Conservation (phyloP, 345 rosid genomes). For the Garcia nutans region DNA sequence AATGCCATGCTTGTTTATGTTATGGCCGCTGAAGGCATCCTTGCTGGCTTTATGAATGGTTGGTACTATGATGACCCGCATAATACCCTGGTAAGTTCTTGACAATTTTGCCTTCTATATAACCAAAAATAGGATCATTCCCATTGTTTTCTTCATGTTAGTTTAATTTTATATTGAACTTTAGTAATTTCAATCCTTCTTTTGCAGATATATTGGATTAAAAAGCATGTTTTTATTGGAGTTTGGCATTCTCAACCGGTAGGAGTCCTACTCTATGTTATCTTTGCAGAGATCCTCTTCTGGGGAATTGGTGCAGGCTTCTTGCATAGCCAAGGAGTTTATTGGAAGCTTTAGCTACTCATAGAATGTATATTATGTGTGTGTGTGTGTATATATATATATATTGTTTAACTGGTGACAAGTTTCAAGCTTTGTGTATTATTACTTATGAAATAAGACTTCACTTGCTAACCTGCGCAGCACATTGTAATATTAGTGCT, state of each 20-base stretch:
- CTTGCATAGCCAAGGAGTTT: slow-evolving; percentile 47
- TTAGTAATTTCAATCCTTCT: neutral
- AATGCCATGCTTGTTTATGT: slow-evolving; percentile 94
- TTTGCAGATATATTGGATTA: slow-evolving; percentile 64
- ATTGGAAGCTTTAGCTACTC: slow-evolving; percentile 66
- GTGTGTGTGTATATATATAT: neutral
- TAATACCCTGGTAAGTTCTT: slow-evolving; percentile 54
- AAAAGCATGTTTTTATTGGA: slow-evolving; percentile 55
- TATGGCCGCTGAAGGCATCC: slow-evolving; percentile 91
- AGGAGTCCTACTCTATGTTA: slow-evolving; percentile 63
- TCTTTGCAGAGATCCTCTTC: slow-evolving; percentile 73
- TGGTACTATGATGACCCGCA: slow-evolving; percentile 75
- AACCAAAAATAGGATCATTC: neutral
- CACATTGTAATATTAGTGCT: no score
- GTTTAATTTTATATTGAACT: no score
- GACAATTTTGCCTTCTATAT: neutral
- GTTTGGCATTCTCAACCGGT: slow-evolving; percentile 65
- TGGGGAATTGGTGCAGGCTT: slow-evolving; percentile 64
- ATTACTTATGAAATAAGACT: no score
- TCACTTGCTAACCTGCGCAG: no score
- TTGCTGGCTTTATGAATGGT: slow-evolving; percentile 82
- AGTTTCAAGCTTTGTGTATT: neutral
- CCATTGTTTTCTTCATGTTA: neutral
- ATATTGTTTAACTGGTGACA: neutral
- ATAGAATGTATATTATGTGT: neutral